Evolutionary conservation across 2,329 filamentous ascomycete species (phyloP).

Genomic region (Diplodia corticola): DNA sequence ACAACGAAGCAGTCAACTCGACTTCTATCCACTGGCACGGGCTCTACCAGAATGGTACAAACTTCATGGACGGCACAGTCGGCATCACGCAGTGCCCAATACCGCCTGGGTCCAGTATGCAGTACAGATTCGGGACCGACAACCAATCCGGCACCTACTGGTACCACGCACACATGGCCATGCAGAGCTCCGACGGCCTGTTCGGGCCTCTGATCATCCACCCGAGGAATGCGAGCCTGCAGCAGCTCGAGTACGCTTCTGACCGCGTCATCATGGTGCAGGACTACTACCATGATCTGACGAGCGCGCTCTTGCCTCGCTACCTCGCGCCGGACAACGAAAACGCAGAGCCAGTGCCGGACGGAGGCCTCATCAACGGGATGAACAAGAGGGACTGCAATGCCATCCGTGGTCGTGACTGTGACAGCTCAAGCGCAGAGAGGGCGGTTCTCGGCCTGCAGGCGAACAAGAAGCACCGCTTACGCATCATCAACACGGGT

Average conservation of each 20-base stretch:
- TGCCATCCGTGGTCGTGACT: conserved; percentile 38
- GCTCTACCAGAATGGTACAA: conserved; percentile 67
- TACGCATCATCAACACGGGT: conserved; percentile 71
- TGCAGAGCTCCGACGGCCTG: conserved; percentile 70
- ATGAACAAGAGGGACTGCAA: conserved; percentile 41
- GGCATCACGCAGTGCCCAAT: conserved; percentile 69
- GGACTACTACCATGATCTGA: conserved; percentile 66
- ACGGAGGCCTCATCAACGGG: conserved; percentile 48
- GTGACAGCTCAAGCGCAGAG: conserved; percentile 35
- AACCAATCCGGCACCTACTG: conserved; percentile 68
- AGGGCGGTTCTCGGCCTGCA: conserved; percentile 39
- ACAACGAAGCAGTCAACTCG: conserved; percentile 60
- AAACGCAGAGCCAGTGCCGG: conserved; percentile 58
- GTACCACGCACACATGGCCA: conserved; percentile 71
- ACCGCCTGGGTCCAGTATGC: conserved; percentile 61
- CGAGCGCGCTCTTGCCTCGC: conserved; percentile 50
- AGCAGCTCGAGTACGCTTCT: conserved; percentile 45
- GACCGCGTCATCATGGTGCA: conserved; percentile 66
- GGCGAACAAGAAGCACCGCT: conserved; percentile 63
- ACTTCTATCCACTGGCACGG: conserved; percentile 72
- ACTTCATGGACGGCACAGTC: conserved; percentile 69
- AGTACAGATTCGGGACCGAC: conserved; percentile 64
- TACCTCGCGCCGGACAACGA: conserved; percentile 54
- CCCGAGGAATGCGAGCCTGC: conserved; percentile 45
- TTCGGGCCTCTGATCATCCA: conserved; percentile 65